phyloP scores from a whole-genome alignment of 495 filamentous ascomycete species.

The Neohortaea acidophila region DNA sequence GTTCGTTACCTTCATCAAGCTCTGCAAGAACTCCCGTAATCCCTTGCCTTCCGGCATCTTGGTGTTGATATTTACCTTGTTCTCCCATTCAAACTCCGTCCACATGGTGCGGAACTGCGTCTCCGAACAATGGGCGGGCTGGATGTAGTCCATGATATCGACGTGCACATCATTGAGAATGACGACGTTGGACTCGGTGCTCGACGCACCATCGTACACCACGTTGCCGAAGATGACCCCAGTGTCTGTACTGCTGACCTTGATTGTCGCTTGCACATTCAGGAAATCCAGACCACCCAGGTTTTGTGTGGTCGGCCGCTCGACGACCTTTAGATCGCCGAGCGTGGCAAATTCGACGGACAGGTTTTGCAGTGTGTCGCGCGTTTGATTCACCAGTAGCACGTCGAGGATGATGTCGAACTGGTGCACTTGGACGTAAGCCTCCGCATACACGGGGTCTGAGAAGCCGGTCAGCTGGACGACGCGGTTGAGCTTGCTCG shows the following conservation, averaged over 20 bases:
- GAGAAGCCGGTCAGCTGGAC: constrained; percentile 98
- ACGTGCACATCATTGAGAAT: constrained; percentile 98
- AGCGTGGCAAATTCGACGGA: constrained; percentile 96
- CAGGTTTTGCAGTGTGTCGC: constrained; percentile 90
- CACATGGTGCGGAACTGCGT: constrained; percentile 99
- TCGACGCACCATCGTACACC: constrained; percentile 90
- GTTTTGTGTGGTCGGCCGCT: constrained; percentile 90
- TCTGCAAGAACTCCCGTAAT: constrained; percentile 80
- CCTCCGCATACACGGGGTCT: constrained; percentile 93
- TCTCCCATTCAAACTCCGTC: constrained; percentile 99
- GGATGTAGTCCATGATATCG: constrained; percentile 99
- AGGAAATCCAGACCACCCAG: constrained; percentile 89
- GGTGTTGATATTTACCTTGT: constrained; percentile 99
- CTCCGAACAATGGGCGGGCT: constrained; percentile 90
- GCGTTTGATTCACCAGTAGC: constrained; percentile 92
- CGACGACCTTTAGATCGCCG: constrained; percentile 95
- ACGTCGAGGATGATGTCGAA: constrained; percentile 98
- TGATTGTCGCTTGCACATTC: constrained; percentile 97
- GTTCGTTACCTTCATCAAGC: constrained; percentile 94
- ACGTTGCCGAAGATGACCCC: constrained; percentile 99
- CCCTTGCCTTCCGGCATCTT: constrained; percentile 57
- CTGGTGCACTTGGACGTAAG: constrained; percentile 96
- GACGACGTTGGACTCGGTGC: constrained; percentile 90
- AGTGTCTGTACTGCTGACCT: constrained; percentile 95
- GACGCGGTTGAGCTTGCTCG: constrained; percentile 87